Evolutionary conservation across 805 yeast genomes (phyloP).

Genomic region (Peterozyma toletana): DNA sequence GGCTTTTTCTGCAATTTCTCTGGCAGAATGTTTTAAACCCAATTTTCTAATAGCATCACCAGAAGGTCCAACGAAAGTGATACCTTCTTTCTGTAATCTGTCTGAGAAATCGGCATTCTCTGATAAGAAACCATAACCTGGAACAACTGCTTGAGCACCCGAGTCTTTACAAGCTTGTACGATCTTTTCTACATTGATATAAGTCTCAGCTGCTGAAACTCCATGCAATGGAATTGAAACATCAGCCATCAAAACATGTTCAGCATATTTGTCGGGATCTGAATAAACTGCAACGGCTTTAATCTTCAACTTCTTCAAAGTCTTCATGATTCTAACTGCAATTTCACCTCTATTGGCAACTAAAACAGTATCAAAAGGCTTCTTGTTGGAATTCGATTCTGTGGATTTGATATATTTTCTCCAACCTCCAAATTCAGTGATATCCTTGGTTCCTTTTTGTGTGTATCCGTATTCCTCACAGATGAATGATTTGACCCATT

Average conservation of each 20-base stretch:
- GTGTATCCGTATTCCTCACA: slow-evolving; percentile 88
- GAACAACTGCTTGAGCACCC: slow-evolving; percentile 91
- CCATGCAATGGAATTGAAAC: slow-evolving; percentile 76
- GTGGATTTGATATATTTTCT: slow-evolving; percentile 44
- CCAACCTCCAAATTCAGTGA: slow-evolving; percentile 90
- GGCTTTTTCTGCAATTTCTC: slow-evolving; percentile 88
- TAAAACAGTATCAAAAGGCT: slow-evolving; percentile 77
- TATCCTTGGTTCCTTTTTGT: slow-evolving; percentile 65
- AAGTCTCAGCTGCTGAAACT: slow-evolving; percentile 82
- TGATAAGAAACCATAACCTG: slow-evolving; percentile 94
- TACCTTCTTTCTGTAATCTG: slow-evolving; percentile 73
- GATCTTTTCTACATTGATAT: slow-evolving; percentile 78
- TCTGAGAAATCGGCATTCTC: slow-evolving; percentile 97
- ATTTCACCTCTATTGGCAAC: slow-evolving; percentile 98
- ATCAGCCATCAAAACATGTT: slow-evolving; percentile 82
- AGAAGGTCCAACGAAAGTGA: slow-evolving; percentile 93
- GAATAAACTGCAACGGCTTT: slow-evolving; percentile 84
- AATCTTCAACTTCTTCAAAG: slow-evolving; percentile 75
- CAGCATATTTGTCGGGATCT: slow-evolving; percentile 82
- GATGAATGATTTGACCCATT: slow-evolving; percentile 86
- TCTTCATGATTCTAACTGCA: slow-evolving; percentile 88
- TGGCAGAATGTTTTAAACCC: slow-evolving; percentile 94
- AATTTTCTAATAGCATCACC: slow-evolving; percentile 87
- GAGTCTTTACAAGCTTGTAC: slow-evolving; percentile 77
- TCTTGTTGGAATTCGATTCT: slow-evolving; percentile 26